A percentile compares a stretch with the other conserved stretches of the same genome.
These are phyloP conservation scores for Verbena officinalis DNA, from an alignment of 257 asterid species.

Conservation along the genomic window DNA sequence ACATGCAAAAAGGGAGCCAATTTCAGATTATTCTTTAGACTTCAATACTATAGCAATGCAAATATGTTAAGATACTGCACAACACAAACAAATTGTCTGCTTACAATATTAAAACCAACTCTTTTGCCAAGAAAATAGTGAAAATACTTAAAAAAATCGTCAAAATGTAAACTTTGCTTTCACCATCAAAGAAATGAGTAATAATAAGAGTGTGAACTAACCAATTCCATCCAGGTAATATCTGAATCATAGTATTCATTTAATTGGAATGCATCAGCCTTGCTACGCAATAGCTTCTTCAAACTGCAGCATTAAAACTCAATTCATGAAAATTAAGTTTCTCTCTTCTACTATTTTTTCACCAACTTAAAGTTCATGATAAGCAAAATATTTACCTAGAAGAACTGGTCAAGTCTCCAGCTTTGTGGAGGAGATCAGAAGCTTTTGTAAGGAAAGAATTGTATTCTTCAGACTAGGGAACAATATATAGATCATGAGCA, in stretches of 20 bases:
- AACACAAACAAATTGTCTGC: slow-evolving; percentile 1
- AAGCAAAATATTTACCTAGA: slow-evolving; percentile 51
- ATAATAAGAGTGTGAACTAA: slow-evolving; percentile 34
- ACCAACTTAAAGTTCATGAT: slow-evolving; percentile 10
- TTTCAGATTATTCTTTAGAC: slow-evolving; percentile 1
- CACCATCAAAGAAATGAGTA: not conserved
- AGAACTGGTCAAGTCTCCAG: slow-evolving; percentile 74
- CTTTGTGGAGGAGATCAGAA: slow-evolving; percentile 72
- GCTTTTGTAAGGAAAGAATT: slow-evolving; percentile 64
- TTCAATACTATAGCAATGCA: not conserved
- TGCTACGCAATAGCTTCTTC: slow-evolving; percentile 82
- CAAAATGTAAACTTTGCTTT: not conserved
- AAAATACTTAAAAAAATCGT: slow-evolving; percentile 31
- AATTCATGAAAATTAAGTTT: slow-evolving; percentile 46
- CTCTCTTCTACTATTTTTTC: slow-evolving; percentile 26
- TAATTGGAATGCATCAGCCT: slow-evolving; percentile 89
- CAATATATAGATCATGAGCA: slow-evolving; percentile 67
- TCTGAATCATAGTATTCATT: slow-evolving; percentile 96
- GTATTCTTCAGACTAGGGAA: slow-evolving; percentile 86
- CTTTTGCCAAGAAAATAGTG: not conserved
- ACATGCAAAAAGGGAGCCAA: slow-evolving; percentile 18
- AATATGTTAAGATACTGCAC: slow-evolving; percentile 16
- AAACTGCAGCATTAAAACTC: slow-evolving; percentile 62
- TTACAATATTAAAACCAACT: slow-evolving; percentile 1
- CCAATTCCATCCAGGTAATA: slow-evolving; percentile 99